phyloP scores from a whole-genome alignment of 192 early-diverging fungal genomes.

The Coemansia sp. region DNA sequence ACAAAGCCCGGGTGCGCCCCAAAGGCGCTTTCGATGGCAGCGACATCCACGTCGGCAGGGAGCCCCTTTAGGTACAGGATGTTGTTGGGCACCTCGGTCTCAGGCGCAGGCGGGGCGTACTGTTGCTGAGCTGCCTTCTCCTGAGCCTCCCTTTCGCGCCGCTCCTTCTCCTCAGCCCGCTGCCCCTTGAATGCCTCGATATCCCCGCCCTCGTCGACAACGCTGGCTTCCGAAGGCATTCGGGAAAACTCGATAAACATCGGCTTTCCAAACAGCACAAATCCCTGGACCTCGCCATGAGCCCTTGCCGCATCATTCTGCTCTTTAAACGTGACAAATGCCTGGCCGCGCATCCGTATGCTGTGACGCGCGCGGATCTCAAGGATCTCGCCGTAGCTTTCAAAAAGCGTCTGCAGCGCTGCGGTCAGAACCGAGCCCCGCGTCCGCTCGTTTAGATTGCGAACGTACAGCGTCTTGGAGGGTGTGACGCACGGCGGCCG shows the following conservation, averaged over 20 bases:
- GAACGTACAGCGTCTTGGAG: slow-evolving; percentile 70
- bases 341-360: slow-evolving; percentile 88
- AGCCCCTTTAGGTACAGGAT: slow-evolving; percentile 92
- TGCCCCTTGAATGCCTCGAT: slow-evolving; percentile 27
- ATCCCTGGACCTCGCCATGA: slow-evolving; percentile 75
- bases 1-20: slow-evolving; percentile 76
- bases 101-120: slow-evolving; percentile 49
- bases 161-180: slow-evolving; percentile 13
- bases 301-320: slow-evolving; percentile 69
- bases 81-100: slow-evolving; percentile 80
- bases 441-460: slow-evolving; percentile 74
- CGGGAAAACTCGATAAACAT: slow-evolving; percentile 54
- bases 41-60: slow-evolving; percentile 62
- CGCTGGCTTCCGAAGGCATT: slow-evolving; percentile 26
- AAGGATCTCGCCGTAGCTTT: slow-evolving; percentile 75
- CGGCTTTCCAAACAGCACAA: slow-evolving; percentile 75
- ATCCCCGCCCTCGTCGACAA: slow-evolving; percentile 57
- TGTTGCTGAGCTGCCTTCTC: not conserved
- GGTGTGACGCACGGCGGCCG: slow-evolving; percentile 59
- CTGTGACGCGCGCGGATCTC: slow-evolving; percentile 75
- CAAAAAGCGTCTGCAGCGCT: slow-evolving; percentile 73
- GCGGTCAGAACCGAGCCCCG: slow-evolving; percentile 64
- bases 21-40: slow-evolving; percentile 59
- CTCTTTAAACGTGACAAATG: slow-evolving; percentile 79
- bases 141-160: slow-evolving; percentile 13